These are phyloP conservation scores for Tuber magnatum DNA, from an alignment of 495 filamentous ascomycete species.

Conservation along the genomic window DNA sequence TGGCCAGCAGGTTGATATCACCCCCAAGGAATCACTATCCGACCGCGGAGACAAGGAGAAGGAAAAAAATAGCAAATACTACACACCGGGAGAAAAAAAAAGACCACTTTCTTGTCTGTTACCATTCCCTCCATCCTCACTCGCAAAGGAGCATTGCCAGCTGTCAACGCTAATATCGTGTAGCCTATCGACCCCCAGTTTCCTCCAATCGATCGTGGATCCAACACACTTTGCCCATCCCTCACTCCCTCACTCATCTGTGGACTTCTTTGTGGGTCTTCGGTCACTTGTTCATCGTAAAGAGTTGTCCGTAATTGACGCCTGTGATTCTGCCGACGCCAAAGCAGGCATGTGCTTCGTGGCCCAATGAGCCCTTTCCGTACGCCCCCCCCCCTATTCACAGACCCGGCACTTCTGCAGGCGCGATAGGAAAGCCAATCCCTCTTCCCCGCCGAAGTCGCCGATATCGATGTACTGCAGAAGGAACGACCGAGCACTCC, in stretches of 20 bases:
- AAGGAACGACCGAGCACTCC: not conserved
- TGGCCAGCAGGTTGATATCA: too few species aligned
- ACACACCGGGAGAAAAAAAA: not conserved
- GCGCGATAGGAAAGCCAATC: not conserved
- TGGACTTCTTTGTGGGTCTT: not conserved
- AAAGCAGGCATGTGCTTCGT: not conserved
- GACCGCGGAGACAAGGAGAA: not conserved
- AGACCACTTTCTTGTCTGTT: not conserved
- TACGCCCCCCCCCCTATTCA: not conserved
- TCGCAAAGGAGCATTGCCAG: not conserved
- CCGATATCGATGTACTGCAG: not conserved
- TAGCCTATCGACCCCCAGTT: not conserved
- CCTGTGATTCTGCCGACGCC: not conserved
- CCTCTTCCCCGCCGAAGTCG: not conserved
- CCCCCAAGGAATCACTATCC: not conserved
- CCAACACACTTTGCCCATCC: not conserved
- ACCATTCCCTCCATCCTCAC: not conserved
- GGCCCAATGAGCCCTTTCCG: not conserved
- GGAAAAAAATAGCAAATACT: not conserved
- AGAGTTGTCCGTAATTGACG: too few species aligned
- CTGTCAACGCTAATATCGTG: not conserved
- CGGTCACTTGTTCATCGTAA: not conserved
- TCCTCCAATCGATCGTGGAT: not conserved
- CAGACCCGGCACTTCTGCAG: not conserved
- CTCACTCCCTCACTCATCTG: not conserved